Base-by-base conservation (phyloP, 2,329 filamentous ascomycete genomes). In the Penicillium sp. region DNA sequence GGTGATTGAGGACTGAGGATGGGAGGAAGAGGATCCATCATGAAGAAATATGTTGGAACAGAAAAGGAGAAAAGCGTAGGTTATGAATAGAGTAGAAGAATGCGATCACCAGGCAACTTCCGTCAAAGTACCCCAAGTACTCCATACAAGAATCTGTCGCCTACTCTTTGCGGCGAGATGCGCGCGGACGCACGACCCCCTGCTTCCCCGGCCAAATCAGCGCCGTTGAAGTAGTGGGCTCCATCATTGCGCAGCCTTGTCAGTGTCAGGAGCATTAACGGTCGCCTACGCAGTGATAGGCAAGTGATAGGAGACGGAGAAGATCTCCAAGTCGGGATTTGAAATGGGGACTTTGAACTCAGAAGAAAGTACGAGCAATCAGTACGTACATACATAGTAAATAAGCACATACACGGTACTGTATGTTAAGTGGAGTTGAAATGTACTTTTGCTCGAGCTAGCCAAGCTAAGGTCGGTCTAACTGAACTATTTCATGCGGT, bases 191-290 rank as follows among this genome's bases (percentile, higher is more conserved):
- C 64, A 64, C 59, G 53, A 53, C 52, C 52, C 62, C 65, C 56
- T 64, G 59, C 55, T 66, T 65, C 66, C 66, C 63, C 66, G 64
- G 50, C 33, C 65, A 61, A 67, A 68, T 68, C 57, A 66, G 41
- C 29, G 13, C 4, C 28, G 31, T 15, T 37, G 49, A n/a, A n/a
- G 29, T 13, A 50, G 42, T 43, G 35, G 56, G 39, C 32, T 48
- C 52, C 55, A 58, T 51, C 44, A n/a, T 15, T n/a, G 31, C 43
- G 43, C 47, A 53, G 44, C 46, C 33, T 49, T 52, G 51, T 42
- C 47, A 50, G 27, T 57, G 49, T 47, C 49, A 55, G 50, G 57
- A 59, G 58, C 55, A 52, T 40, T 55, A 52, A 58, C 52, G 47
- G 56, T 47, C 23, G 20, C 20, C 20, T 9, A 35, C 32, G 32